These are phyloP conservation scores for Penicillium brevicompactum DNA, from an alignment of 2,329 filamentous ascomycete genomes.

Conservation along the genomic window DNA sequence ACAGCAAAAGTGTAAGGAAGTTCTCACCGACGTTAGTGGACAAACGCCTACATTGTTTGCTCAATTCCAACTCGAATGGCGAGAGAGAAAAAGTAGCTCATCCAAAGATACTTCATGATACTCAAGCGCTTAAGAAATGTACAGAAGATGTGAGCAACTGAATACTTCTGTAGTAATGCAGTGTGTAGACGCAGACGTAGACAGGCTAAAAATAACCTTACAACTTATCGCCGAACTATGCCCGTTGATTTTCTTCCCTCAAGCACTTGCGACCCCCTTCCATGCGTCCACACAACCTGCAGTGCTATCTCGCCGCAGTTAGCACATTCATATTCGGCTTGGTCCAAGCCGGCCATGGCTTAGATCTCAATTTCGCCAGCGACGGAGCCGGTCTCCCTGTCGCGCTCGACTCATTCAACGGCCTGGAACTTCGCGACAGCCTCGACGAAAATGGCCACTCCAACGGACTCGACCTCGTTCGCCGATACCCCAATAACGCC, in stretches of 20 bases:
- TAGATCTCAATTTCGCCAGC: constrained; percentile 48
- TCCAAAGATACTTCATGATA: too few species aligned
- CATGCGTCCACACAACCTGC: constrained; percentile 63
- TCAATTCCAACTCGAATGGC: too few species aligned
- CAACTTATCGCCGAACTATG: background rate
- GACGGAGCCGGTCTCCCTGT: constrained; percentile 31
- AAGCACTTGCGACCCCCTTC: constrained; percentile 17
- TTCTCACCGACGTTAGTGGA: too few species aligned
- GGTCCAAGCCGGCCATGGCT: constrained; percentile 62
- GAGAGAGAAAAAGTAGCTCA: too few species aligned
- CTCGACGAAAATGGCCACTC: constrained; percentile 34
- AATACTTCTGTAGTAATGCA: too few species aligned
- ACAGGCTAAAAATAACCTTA: background rate
- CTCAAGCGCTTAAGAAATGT: too few species aligned
- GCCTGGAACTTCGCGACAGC: constrained; percentile 33
- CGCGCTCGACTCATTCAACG: constrained; percentile 32
- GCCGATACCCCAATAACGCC: constrained; percentile 55
- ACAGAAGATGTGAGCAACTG: too few species aligned
- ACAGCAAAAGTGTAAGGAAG: too few species aligned
- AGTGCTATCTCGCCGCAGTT: constrained; percentile 70
- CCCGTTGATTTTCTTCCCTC: background rate
- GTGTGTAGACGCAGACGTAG: background rate
- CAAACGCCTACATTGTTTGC: too few species aligned
- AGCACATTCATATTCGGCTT: constrained; percentile 62
- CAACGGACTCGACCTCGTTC: constrained; percentile 52